These are phyloP conservation scores for Porcisia hertigi DNA, from an alignment of 208 protist genomes.

Conservation along the genomic window DNA sequence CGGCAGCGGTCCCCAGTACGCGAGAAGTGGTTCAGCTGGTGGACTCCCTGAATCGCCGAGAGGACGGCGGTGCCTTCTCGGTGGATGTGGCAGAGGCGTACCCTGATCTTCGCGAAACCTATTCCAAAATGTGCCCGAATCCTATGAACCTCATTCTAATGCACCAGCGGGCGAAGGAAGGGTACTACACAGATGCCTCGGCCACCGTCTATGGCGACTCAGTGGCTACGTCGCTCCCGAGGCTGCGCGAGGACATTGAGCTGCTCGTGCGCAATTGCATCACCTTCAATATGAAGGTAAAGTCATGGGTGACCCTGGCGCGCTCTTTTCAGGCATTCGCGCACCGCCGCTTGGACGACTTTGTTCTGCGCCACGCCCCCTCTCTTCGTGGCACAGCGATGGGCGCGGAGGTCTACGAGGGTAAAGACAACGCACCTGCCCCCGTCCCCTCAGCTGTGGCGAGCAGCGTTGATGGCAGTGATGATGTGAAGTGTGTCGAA, in stretches of 20 bases:
- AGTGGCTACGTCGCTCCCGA: slow-evolving; percentile 63
- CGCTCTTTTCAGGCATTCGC: slow-evolving; percentile 70
- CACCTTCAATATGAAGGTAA: slow-evolving; percentile 70
- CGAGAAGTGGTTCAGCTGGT: slow-evolving; percentile 61
- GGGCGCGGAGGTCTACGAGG: slow-evolving; percentile 38
- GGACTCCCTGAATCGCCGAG: slow-evolving; percentile 59
- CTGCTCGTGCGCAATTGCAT: slow-evolving; percentile 87
- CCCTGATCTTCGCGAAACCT: slow-evolving; percentile 66
- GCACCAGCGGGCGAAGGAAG: slow-evolving; percentile 54
- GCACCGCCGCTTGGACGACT: slow-evolving; percentile 80
- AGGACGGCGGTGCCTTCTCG: slow-evolving; percentile 74
- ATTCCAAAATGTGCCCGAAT: slow-evolving; percentile 69
- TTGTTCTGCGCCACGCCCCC: slow-evolving; percentile 61
- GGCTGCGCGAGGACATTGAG: slow-evolving; percentile 75
- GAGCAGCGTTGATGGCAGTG: background rate
- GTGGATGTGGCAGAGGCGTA: slow-evolving; percentile 81
- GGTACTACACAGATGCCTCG: slow-evolving; percentile 47
- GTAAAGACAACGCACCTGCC: background rate
- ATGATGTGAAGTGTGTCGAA: background rate
- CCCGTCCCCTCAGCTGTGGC: background rate
- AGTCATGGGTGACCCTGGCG: slow-evolving; percentile 71
- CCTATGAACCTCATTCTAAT: slow-evolving; percentile 83
- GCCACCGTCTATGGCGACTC: slow-evolving; percentile 40
- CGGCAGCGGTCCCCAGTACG: background rate
- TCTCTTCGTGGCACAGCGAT: slow-evolving; percentile 58